These are phyloP conservation scores for Cryptomeria japonica DNA, from an alignment of 75 land plant genomes.

Conservation along the genomic window DNA sequence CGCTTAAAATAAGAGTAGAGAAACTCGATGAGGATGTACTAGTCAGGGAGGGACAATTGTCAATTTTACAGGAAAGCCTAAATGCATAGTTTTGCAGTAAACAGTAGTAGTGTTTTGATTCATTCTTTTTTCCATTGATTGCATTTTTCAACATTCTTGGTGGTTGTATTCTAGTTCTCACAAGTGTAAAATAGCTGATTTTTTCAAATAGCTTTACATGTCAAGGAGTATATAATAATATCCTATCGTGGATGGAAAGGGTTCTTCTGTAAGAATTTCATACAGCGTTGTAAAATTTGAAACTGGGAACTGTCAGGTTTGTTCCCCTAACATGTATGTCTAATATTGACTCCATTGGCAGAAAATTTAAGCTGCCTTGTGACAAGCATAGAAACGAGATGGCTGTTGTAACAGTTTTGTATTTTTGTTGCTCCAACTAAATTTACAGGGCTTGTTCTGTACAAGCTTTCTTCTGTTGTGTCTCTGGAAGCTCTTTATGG, in stretches of 20 bases:
- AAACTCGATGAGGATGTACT: constrained; percentile 84
- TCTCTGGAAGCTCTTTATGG: not conserved
- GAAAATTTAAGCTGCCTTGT: not conserved
- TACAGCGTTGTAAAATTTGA: not conserved
- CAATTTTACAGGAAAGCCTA: constrained; percentile 55
- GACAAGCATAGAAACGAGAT: not conserved
- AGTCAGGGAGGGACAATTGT: constrained; percentile 79
- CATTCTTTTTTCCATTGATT: not conserved
- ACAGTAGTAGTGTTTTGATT: not conserved
- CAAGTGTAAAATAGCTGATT: constrained; percentile 10
- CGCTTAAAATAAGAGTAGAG: constrained; percentile 67
- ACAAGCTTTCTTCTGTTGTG: not conserved
- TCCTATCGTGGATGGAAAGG: not conserved
- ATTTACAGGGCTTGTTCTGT: not conserved
- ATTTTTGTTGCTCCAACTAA: not conserved
- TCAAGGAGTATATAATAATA: not conserved
- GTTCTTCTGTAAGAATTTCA: not conserved
- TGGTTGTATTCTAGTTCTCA: not conserved
- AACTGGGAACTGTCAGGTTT: not conserved
- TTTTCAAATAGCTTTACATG: not conserved
- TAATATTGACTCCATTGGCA: not conserved
- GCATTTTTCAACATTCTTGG: not conserved
- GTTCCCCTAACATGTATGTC: not conserved
- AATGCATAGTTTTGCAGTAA: constrained; percentile 1
- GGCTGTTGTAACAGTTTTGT: not conserved